Evolutionary conservation across 768 basidiomycete species (phyloP), one percentile per base, ranked within the genome.

Genomic region (Nevesoporus exiguus): DNA sequence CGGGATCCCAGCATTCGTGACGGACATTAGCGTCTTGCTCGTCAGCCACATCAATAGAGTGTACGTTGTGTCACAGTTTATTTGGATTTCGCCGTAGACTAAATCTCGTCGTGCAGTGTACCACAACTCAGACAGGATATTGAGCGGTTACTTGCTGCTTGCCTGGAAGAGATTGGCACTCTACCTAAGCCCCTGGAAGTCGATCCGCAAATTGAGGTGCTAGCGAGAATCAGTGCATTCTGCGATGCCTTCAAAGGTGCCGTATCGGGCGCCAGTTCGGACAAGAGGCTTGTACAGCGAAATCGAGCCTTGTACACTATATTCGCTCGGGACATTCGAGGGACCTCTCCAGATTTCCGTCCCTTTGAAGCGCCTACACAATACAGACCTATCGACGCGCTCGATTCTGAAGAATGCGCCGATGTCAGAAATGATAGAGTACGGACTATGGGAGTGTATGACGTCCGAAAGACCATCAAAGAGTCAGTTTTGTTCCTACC

Each of bases 1-100:
- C 31, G 86, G 86, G 0, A 76, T 84, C 33, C 58, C 73, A 66
- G 2, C 76, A 27, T 76, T 88, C 13, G 80, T 86, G 0, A 57
- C 67, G 2, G 74, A 75, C 54, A 73, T 86, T 19, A 84, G 84
- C 47, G 60, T 61, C 34, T 70, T 84, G 11, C 72, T 89, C 14
- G 74, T 83, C 11, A 49, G 66, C 0, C 72, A 79, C n/a, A 84
- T 87, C 40, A 77, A 78, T 31, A 66, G 59, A 24, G 77, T 76
- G 86, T 87, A 57, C 42, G 80, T 71, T 17, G 3, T 22, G 0
- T 22, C 34, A 10, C 14, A 1, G 5, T 14, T 9, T 33, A 17
- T 15, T 43, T 17, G 17, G 9, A 39, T n/a, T 25, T 52, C 17
- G 36, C 29, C 29, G 10, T 21, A 11, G 14, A n/a, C 48, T 65